phyloP scores from a whole-genome alignment of 2,329 filamentous ascomycete genomes.

The Westerdykella aurantiaca region DNA sequence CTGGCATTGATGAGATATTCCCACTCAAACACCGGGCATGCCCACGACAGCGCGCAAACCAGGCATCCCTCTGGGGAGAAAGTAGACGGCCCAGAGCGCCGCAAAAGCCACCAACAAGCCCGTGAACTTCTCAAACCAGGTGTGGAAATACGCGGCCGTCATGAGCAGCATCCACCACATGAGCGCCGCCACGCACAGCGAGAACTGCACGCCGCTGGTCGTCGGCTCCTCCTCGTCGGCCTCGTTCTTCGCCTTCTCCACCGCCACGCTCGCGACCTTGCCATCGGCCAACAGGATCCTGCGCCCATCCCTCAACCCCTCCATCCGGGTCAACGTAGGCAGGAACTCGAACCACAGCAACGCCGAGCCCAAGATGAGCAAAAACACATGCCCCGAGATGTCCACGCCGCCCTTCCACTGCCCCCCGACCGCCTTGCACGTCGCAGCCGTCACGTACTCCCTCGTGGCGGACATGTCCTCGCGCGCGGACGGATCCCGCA shows the following conservation, averaged over 20 bases:
- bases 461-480: slow-evolving; percentile 43
- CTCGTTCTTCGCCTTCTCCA: slow-evolving; percentile 34
- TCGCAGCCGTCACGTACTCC: slow-evolving; percentile 62
- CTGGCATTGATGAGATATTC: too few relatives aligned
- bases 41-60: slow-evolving; percentile 40
- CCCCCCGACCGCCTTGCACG: slow-evolving; percentile 78
- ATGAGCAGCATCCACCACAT: slow-evolving; percentile 96
- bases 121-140: slow-evolving; percentile 86
- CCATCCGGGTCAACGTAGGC: slow-evolving; percentile 49
- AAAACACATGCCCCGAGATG: slow-evolving; percentile 90
- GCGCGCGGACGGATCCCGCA: slow-evolving; percentile 44
- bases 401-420: slow-evolving; percentile 92
- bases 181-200: slow-evolving; percentile 57
- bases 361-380: slow-evolving; percentile 77
- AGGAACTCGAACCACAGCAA: slow-evolving; percentile 79
- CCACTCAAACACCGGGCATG: slow-evolving; percentile 41
- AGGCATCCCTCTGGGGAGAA: slow-evolving; percentile 43
- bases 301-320: slow-evolving; percentile 55
- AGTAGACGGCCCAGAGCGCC: slow-evolving; percentile 44
- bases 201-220: slow-evolving; percentile 51
- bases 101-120: slow-evolving; percentile 45
- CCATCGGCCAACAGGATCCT: slow-evolving; percentile 62
- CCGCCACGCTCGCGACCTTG: slow-evolving; percentile 46
- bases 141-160: slow-evolving; percentile 98
- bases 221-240: slow-evolving; percentile 37